phyloP scores from a whole-genome alignment of 768 basidiomycete species.

The Boletellus ananiceps region DNA sequence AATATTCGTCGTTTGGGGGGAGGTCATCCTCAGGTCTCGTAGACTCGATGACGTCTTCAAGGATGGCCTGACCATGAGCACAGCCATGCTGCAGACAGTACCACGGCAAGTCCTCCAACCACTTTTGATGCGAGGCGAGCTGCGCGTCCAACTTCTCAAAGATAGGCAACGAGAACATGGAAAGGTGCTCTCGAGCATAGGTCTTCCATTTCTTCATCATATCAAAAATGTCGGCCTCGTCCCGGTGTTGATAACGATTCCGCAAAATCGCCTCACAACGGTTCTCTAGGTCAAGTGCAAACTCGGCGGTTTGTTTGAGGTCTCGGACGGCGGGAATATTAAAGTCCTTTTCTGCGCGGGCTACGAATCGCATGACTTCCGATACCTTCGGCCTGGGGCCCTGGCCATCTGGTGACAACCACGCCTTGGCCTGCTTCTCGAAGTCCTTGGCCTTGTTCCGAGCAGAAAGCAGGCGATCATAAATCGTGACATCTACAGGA shows the following conservation, averaged over 20 bases:
- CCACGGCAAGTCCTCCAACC: conserved; percentile 78
- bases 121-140: conserved; percentile 60
- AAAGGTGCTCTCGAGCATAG: conserved; percentile 67
- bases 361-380: conserved; percentile 66
- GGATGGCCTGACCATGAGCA: conserved; percentile 58
- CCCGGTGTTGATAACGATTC: conserved; percentile 51
- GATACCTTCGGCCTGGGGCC: conserved; percentile 56
- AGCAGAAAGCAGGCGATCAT: conserved; percentile 60
- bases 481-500: conserved; percentile 64
- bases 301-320: conserved; percentile 65
- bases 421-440: conserved; percentile 71
- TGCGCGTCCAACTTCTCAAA: conserved; percentile 72
- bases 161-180: conserved; percentile 66
- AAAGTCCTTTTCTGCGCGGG: conserved; percentile 73
- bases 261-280: conserved; percentile 72
- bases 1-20: conserved; percentile 75
- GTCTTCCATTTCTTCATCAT: conserved; percentile 69
- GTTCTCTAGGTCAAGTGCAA: conserved; percentile 73
- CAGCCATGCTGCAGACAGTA: conserved; percentile 63
- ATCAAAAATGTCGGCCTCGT: conserved; percentile 63
- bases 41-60: conserved; percentile 70
- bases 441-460: conserved; percentile 71
- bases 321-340: conserved; percentile 61
- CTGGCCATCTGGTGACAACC: conserved; percentile 57
- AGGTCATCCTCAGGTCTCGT: conserved; percentile 76